Evolutionary conservation across 2,329 filamentous ascomycete species (phyloP).

Genomic region (Nannizzia gypsea): DNA sequence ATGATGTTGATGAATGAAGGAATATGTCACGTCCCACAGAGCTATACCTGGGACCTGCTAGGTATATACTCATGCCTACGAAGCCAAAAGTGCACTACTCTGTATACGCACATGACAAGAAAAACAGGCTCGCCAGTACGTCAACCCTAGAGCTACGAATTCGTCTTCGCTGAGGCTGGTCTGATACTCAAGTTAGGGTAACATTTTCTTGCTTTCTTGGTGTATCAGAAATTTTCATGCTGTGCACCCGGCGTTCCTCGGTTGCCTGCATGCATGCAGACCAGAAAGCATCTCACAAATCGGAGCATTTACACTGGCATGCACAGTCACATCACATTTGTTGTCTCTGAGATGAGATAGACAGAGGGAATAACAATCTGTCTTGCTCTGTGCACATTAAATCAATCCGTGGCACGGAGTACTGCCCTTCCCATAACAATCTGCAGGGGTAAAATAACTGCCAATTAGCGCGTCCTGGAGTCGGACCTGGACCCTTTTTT

Average conservation of each 20-base stretch:
- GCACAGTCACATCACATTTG: conserved; percentile 1
- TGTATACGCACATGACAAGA: neutral
- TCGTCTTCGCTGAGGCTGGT: neutral
- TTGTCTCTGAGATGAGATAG: neutral
- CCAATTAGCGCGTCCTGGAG: neutral
- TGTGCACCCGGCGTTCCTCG: neutral
- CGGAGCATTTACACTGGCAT: neutral
- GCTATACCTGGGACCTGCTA: neutral
- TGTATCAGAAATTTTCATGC: neutral
- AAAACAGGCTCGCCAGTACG: neutral
- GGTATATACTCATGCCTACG: neutral
- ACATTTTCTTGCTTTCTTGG: too few species aligned
- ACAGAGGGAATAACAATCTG: neutral
- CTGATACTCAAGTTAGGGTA: too few species aligned
- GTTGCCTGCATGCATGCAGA: neutral
- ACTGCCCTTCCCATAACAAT: neutral
- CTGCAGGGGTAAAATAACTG: neutral
- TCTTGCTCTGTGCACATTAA: neutral
- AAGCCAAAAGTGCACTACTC: neutral
- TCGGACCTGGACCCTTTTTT: neutral
- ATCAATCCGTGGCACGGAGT: neutral
- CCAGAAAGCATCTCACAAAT: neutral
- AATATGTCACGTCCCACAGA: neutral
- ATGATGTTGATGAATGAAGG: neutral
- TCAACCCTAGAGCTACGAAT: neutral